These are phyloP conservation scores for Pilatotrama ljubarskyi DNA, from an alignment of 768 basidiomycete genomes.

Conservation along the genomic window DNA sequence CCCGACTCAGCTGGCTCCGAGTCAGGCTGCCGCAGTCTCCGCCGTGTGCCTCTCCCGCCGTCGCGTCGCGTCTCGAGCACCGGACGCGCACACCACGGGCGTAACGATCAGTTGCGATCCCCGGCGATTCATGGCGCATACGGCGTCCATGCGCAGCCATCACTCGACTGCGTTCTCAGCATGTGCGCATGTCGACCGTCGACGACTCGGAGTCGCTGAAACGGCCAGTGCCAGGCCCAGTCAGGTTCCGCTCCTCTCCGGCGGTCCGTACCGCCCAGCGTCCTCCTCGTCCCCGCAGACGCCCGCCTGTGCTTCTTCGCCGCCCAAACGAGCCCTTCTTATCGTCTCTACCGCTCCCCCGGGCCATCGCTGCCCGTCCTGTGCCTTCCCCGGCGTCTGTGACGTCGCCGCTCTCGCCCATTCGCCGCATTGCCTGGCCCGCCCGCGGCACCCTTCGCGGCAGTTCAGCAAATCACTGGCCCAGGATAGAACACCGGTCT, in stretches of 20 bases:
- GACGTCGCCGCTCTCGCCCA: not conserved
- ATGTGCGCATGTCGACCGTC: not conserved
- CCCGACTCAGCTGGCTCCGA: too few species aligned
- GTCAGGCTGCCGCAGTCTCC: not conserved
- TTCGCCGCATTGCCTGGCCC: not conserved
- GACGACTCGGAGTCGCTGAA: too few species aligned
- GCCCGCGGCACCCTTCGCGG: too few species aligned
- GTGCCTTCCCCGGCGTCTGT: not conserved
- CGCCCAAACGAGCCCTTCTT: not conserved
- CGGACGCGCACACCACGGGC: not conserved
- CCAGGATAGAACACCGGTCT: not conserved
- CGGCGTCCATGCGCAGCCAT: conserved; percentile 1
- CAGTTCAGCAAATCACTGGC: not conserved
- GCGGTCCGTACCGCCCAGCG: not conserved
- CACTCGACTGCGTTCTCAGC: conserved; percentile 5
- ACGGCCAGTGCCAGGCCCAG: too few species aligned
- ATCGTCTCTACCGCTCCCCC: not conserved
- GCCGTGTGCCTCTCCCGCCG: not conserved
- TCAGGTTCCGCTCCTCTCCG: conserved; percentile 4
- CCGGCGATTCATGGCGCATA: not conserved
- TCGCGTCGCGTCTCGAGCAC: not conserved
- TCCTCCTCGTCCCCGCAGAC: not conserved
- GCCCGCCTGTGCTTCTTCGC: not conserved
- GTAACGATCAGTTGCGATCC: not conserved
- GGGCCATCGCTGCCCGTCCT: not conserved